Percentiles rank a stretch among this genome's conserved stretches.
Evolutionary conservation across 768 basidiomycete genomes (phyloP).

Genomic region (Kwoniella europaea): DNA sequence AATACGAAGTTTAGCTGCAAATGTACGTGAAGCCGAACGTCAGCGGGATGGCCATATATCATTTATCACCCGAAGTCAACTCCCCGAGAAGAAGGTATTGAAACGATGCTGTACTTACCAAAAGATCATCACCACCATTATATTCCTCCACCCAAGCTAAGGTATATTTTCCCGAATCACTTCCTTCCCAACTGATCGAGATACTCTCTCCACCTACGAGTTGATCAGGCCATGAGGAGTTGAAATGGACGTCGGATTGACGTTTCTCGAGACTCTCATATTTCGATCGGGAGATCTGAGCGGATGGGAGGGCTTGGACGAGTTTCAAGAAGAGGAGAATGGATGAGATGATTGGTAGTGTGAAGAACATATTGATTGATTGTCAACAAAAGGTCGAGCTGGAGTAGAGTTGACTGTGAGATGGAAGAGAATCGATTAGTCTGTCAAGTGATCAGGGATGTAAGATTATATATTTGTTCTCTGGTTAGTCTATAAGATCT

Average conservation of each 20-base stretch:
- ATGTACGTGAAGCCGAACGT: too few species aligned
- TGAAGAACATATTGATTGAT: not conserved
- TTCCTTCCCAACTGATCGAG: conserved; percentile 8
- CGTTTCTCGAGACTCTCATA: not conserved
- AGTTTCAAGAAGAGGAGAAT: not conserved
- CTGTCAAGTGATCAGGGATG: too few species aligned
- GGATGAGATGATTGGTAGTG: not conserved
- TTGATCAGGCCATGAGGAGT: conserved; percentile 1
- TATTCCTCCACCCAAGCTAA: conserved; percentile 13
- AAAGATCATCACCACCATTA: conserved; percentile 9
- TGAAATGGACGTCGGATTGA: conserved; percentile 3
- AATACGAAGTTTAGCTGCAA: conserved; percentile 7
- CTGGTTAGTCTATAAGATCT: not conserved
- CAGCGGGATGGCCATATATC: too few species aligned
- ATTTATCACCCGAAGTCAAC: too few species aligned
- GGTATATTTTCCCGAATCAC: conserved; percentile 14
- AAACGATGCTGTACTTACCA: conserved; percentile 1
- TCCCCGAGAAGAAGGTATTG: not conserved
- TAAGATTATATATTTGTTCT: too few species aligned
- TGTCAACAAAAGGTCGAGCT: too few species aligned
- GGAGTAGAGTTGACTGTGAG: too few species aligned
- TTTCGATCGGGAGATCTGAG: not conserved
- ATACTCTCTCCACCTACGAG: conserved; percentile 10
- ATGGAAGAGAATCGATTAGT: too few species aligned
- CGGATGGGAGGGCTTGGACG: not conserved